A percentile compares a stretch with the other conserved stretches of the same genome.
Evolutionary conservation across 768 basidiomycete genomes (phyloP).

Genomic region (Paxillus ammoniavirescens): DNA sequence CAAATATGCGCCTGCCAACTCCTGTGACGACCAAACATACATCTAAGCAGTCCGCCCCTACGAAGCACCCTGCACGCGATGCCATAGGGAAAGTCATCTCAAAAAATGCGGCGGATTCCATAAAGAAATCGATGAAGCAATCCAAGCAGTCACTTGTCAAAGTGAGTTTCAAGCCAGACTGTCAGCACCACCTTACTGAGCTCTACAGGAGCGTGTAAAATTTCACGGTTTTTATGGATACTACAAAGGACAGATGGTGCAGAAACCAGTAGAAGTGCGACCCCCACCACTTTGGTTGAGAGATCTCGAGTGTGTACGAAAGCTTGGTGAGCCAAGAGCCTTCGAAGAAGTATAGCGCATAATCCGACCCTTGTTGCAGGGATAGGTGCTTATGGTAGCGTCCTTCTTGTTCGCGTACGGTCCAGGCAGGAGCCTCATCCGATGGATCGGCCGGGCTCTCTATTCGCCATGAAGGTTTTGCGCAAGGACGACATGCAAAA

Average conservation of each 20-base stretch:
- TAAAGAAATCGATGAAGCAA: slow-evolving; percentile 12
- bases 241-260: slow-evolving; percentile 13
- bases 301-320: slow-evolving; percentile 43
- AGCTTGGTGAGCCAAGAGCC: slow-evolving; percentile 33
- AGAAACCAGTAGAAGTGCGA: slow-evolving; percentile 34
- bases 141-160: background rate
- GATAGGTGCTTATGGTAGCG: slow-evolving; percentile 39
- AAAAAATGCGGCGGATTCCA: slow-evolving; percentile 2
- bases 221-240: slow-evolving; percentile 9
- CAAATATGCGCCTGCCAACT: slow-evolving; percentile 17
- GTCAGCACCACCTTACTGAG: background rate
- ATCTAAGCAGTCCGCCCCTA: slow-evolving; percentile 1
- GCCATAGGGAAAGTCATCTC: slow-evolving; percentile 1
- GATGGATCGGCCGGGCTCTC: slow-evolving; percentile 34
- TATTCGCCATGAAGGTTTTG: slow-evolving; percentile 48
- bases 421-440: slow-evolving; percentile 26
- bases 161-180: background rate
- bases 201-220: slow-evolving; percentile 14
- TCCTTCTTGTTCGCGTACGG: slow-evolving; percentile 40
- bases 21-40: slow-evolving; percentile 6
- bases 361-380: slow-evolving; percentile 29
- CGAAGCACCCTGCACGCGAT: slow-evolving; percentile 15
- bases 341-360: background rate
- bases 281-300: slow-evolving; percentile 34
- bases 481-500: slow-evolving; percentile 35